Evolutionary conservation across 2,329 filamentous ascomycete genomes (phyloP).

Genomic region (Tothia fuscella): DNA sequence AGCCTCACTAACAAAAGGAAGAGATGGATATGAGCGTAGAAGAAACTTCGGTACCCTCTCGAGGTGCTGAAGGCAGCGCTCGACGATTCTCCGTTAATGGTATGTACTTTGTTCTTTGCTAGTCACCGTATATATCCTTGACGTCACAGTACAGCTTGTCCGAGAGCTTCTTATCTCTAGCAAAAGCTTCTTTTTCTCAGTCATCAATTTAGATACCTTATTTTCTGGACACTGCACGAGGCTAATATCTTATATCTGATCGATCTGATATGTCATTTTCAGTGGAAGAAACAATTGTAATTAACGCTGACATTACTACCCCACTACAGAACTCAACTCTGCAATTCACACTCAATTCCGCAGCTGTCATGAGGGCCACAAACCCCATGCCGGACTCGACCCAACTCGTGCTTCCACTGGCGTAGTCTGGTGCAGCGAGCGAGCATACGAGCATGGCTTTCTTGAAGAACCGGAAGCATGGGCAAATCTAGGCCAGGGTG

Average conservation of each 20-base stretch:
- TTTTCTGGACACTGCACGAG: too few relatives aligned
- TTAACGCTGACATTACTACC: neutral
- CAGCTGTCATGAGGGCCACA: conserved; percentile 78
- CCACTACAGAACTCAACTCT: conserved; percentile 57
- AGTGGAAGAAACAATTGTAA: too few relatives aligned
- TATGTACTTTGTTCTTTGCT: neutral
- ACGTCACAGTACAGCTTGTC: too few relatives aligned
- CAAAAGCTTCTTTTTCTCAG: too few relatives aligned
- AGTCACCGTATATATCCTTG: too few relatives aligned
- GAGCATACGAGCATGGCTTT: conserved; percentile 81
- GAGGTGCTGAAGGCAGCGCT: too few relatives aligned
- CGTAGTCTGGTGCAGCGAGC: conserved; percentile 86
- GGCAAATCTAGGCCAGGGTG: conserved; percentile 91
- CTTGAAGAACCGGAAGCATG: conserved; percentile 68
- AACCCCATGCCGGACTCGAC: conserved; percentile 72
- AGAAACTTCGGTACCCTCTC: too few relatives aligned
- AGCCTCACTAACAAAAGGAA: too few relatives aligned
- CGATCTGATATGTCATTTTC: neutral
- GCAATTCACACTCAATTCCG: conserved; percentile 84
- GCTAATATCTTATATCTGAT: too few relatives aligned
- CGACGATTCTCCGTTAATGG: conserved; percentile 5
- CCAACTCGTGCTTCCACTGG: conserved; percentile 80
- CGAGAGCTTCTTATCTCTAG: too few relatives aligned
- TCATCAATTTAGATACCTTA: too few relatives aligned
- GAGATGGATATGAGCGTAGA: too few relatives aligned